Conservation (phyloP, 306 rosid genomes). For the Vicia sativa region DNA sequence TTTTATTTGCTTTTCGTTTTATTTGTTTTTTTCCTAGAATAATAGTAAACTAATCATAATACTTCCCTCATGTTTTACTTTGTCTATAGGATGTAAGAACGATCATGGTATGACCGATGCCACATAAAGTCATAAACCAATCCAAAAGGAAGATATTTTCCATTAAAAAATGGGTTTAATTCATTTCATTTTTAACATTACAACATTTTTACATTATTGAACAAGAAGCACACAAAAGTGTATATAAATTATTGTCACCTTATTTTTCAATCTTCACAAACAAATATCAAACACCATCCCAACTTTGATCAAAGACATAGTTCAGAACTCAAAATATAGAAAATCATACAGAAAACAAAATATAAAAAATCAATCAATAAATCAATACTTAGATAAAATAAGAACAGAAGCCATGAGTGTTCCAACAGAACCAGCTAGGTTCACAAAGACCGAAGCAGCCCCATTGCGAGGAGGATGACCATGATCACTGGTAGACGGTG, state of each 20-base stretch:
- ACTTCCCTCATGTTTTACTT: no score
- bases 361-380: conserved; percentile 2
- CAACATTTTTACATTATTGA: conserved; percentile 36
- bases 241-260: conserved; percentile 34
- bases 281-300: conserved; percentile 50
- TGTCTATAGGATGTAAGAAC: no score
- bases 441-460: conserved; percentile 56
- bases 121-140: not conserved
- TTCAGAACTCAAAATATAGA: conserved; percentile 44
- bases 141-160: not conserved
- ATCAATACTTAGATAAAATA: conserved; percentile 39
- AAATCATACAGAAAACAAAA: conserved; percentile 11
- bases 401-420: conserved; percentile 61
- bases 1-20: no score
- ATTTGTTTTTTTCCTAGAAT: no score
- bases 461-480: conserved; percentile 56
- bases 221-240: conserved; percentile 39
- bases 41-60: no score
- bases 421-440: conserved; percentile 53
- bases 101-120: not conserved
- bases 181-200: conserved; percentile 35
- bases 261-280: conserved; percentile 45
- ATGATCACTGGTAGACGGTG: conserved; percentile 52
- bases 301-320: conserved; percentile 44
- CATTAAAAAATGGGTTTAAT: conserved; percentile 38